Conservation (phyloP, 345 rosid species). For the Punica granatum region DNA sequence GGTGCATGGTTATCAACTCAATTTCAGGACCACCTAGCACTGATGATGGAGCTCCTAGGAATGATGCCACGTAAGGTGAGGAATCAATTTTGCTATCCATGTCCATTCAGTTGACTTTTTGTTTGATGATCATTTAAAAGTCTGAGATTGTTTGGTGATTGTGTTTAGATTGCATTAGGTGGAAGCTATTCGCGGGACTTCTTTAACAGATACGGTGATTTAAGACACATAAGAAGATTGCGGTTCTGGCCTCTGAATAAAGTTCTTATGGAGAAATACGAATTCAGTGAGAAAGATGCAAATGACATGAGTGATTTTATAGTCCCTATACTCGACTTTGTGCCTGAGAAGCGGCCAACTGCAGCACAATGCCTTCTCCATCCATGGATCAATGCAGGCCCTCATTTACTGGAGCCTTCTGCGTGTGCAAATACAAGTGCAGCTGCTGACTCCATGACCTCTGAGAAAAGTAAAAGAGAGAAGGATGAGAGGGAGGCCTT, state of each 20-base stretch:
- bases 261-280: conserved; percentile 58
- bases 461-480: conserved; percentile 29
- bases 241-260: conserved; percentile 66
- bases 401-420: conserved; percentile 34
- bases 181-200: conserved; percentile 67
- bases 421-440: conserved; percentile 21
- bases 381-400: conserved; percentile 52
- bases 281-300: conserved; percentile 54
- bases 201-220: conserved; percentile 63
- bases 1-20: neutral
- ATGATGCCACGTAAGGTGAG: conserved; percentile 86
- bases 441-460: conserved; percentile 14
- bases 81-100: neutral
- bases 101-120: neutral
- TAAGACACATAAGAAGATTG: conserved; percentile 62
- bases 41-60: conserved; percentile 81
- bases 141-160: conserved; percentile 4
- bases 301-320: conserved; percentile 47
- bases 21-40: conserved; percentile 58
- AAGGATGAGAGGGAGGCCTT: conserved; percentile 51
- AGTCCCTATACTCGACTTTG: conserved; percentile 60
- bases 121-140: neutral
- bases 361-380: conserved; percentile 67
- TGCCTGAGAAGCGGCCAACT: conserved; percentile 61
- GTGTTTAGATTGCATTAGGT: conserved; percentile 53